Percentiles rank a stretch among this genome's conserved stretches.
These are phyloP conservation scores for Cryptomeria japonica DNA, from an alignment of 75 land plant genomes.

Conservation along the genomic window DNA sequence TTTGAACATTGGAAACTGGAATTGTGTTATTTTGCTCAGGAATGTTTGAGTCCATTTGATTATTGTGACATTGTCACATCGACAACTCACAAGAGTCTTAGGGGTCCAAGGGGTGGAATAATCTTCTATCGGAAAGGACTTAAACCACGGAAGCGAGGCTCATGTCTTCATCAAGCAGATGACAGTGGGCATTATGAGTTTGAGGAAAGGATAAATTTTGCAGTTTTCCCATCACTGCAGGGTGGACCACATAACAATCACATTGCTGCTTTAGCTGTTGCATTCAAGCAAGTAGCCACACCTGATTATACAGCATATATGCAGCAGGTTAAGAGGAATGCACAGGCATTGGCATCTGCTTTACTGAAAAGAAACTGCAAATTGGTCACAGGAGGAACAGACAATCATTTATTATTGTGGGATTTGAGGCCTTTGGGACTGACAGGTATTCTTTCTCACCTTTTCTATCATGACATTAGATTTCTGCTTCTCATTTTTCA, in stretches of 20 bases:
- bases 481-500: neutral
- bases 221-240: constrained; percentile 91
- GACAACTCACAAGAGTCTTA: constrained; percentile 92
- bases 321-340: constrained; percentile 88
- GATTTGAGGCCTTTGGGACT: constrained; percentile 76
- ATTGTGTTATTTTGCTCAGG: constrained; percentile 42
- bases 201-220: constrained; percentile 93
- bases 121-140: constrained; percentile 87
- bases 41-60: constrained; percentile 82
- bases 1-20: neutral
- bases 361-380: constrained; percentile 73
- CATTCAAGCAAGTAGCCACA: constrained; percentile 82
- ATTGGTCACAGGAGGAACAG: constrained; percentile 95
- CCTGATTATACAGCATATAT: constrained; percentile 82
- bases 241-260: constrained; percentile 99
- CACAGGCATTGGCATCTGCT: constrained; percentile 83
- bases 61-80: constrained; percentile 94
- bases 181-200: constrained; percentile 62
- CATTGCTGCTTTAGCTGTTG: constrained; percentile 92
- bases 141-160: constrained; percentile 42
- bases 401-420: constrained; percentile 94
- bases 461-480: neutral
- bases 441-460: constrained; percentile 47
- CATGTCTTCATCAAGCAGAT: constrained; percentile 31
- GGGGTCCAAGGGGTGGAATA: constrained; percentile 98